phyloP scores from a whole-genome alignment of 805 yeast genomes.

The Saccharomycopsis vini region DNA sequence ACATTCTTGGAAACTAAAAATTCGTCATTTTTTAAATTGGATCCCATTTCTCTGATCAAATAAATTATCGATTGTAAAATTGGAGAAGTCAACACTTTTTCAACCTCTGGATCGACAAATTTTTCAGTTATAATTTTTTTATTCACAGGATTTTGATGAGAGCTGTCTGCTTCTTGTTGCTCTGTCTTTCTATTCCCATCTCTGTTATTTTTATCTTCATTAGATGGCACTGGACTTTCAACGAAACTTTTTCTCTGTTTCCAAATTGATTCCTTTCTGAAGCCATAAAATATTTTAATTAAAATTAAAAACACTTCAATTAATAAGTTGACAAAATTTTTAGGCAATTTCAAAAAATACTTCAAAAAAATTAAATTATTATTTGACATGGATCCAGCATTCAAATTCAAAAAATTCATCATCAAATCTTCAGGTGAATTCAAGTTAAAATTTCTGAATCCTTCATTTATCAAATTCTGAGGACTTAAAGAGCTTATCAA shows the following conservation, averaged over 20 bases:
- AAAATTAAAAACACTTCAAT: slow-evolving; percentile 40
- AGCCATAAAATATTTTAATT: slow-evolving; percentile 33
- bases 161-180: neutral
- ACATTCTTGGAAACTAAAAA: slow-evolving; percentile 6
- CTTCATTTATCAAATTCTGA: slow-evolving; percentile 25
- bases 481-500: slow-evolving; percentile 17
- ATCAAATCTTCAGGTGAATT: slow-evolving; percentile 12
- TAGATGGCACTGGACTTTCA: too few species aligned
- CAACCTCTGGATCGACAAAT: slow-evolving; percentile 15
- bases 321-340: slow-evolving; percentile 30
- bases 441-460: slow-evolving; percentile 24
- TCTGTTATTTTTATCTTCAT: neutral
- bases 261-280: slow-evolving; percentile 16
- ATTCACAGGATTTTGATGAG: neutral
- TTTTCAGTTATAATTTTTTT: too few species aligned
- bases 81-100: slow-evolving; percentile 13
- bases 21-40: slow-evolving; percentile 14
- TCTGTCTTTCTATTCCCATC: neutral
- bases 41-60: slow-evolving; percentile 18
- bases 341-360: slow-evolving; percentile 26
- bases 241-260: neutral
- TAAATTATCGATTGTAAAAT: slow-evolving; percentile 23
- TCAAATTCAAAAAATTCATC: slow-evolving; percentile 15
- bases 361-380: slow-evolving; percentile 20
- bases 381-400: slow-evolving; percentile 17